Conservation (phyloP, 352 stramenopile genomes). For the Plasmopara viticola region DNA sequence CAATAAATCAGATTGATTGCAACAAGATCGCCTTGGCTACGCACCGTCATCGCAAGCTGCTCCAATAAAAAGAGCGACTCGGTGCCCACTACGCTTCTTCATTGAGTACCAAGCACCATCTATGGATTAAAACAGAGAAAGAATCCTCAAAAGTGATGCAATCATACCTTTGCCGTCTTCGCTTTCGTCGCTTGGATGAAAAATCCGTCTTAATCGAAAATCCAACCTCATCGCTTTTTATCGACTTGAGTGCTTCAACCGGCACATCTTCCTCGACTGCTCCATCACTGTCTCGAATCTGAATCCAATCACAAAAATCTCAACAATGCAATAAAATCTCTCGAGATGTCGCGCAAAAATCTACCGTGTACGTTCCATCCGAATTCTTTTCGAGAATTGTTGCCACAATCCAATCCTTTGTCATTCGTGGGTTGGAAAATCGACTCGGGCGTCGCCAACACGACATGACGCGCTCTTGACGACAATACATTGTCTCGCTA, state of each 20-base stretch:
- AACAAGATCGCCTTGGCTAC: neutral
- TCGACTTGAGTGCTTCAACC: slow-evolving; percentile 22
- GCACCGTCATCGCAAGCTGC: slow-evolving; percentile 59
- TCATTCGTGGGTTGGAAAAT: slow-evolving; percentile 28
- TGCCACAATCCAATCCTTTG: slow-evolving; percentile 24
- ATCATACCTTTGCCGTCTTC: slow-evolving; percentile 4
- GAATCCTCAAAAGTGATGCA: neutral
- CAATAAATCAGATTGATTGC: no score
- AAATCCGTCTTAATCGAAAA: slow-evolving; percentile 3
- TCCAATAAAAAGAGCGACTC: slow-evolving; percentile 57
- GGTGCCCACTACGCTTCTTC: slow-evolving; percentile 18
- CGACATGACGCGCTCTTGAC: slow-evolving; percentile 26
- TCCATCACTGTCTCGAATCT: slow-evolving; percentile 50
- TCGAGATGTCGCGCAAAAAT: neutral
- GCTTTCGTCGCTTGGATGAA: neutral
- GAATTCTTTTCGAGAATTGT: slow-evolving; percentile 28
- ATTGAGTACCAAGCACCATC: neutral
- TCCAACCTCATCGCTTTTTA: slow-evolving; percentile 6
- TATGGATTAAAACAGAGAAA: neutral
- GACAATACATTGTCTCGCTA: slow-evolving; percentile 11
- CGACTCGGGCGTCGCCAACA: slow-evolving; percentile 38
- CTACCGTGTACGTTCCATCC: slow-evolving; percentile 38
- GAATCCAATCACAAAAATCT: slow-evolving; percentile 1
- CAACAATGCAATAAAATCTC: neutral
- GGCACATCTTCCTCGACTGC: slow-evolving; percentile 52